Percentiles rank a stretch among this genome's conserved stretches.
These are phyloP conservation scores for Botrytis sinoallii DNA, from an alignment of 2,329 filamentous ascomycete species.

Conservation along the genomic window DNA sequence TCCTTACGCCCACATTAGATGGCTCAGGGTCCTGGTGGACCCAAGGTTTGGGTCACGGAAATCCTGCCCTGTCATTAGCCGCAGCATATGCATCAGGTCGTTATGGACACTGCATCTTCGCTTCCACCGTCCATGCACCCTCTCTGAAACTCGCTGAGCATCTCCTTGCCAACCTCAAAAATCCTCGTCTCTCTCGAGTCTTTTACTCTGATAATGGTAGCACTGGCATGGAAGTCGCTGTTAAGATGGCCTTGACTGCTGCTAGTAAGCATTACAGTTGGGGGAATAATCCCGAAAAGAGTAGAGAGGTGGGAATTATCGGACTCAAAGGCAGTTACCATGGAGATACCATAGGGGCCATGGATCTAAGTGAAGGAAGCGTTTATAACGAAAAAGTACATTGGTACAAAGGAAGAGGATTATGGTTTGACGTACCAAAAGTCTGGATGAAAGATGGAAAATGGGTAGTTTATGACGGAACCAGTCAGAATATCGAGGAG, in stretches of 20 bases:
- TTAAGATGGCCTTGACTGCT: conserved; percentile 80
- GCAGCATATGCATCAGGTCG: conserved; percentile 78
- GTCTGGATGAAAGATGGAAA: conserved; percentile 63
- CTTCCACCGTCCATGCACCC: conserved; percentile 74
- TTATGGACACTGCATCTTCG: conserved; percentile 89
- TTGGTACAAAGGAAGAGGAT: conserved; percentile 76
- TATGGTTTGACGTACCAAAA: conserved; percentile 78
- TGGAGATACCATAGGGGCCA: conserved; percentile 82
- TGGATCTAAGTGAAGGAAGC: conserved; percentile 79
- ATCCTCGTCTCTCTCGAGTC: conserved; percentile 64
- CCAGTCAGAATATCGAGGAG: conserved; percentile 24
- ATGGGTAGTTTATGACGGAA: conserved; percentile 54
- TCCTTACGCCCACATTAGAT: conserved; percentile 69
- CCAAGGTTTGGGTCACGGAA: conserved; percentile 79
- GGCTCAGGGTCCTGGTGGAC: conserved; percentile 92
- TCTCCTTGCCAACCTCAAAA: conserved; percentile 57
- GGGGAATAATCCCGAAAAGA: conserved; percentile 41
- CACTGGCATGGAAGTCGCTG: conserved; percentile 77
- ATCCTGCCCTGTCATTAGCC: conserved; percentile 66
- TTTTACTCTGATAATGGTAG: conserved; percentile 85
- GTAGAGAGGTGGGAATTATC: conserved; percentile 60
- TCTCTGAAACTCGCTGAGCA: conserved; percentile 66
- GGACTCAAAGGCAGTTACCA: conserved; percentile 81
- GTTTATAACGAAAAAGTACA: conserved; percentile 79
- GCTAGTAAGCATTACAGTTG: conserved; percentile 64